Conservation (phyloP, 176 grass and related monocot species). For the Leersia perrieri region DNA sequence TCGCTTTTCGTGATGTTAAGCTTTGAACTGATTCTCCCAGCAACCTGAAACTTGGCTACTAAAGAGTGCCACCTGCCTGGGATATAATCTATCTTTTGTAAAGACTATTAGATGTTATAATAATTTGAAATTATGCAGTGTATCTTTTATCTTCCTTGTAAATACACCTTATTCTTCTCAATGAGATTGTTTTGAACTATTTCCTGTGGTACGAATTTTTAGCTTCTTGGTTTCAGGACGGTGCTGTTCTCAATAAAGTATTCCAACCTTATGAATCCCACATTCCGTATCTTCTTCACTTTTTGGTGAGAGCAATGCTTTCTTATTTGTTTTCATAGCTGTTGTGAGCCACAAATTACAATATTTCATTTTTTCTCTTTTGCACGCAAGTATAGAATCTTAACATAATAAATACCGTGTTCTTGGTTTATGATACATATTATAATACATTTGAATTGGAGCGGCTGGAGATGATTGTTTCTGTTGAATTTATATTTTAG, state of each 20-base stretch:
- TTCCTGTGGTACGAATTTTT: slow-evolving; percentile 25
- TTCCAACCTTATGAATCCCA: slow-evolving; percentile 94
- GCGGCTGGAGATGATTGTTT: slow-evolving; percentile 9
- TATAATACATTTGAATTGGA: slow-evolving; percentile 6
- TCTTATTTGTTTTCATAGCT: slow-evolving; percentile 10
- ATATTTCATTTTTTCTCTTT: slow-evolving; percentile 14
- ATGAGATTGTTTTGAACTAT: slow-evolving; percentile 19
- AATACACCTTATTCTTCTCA: background rate
- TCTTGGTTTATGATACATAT: background rate
- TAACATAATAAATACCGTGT: background rate
- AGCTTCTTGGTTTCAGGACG: slow-evolving; percentile 56
- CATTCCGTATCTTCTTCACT: slow-evolving; percentile 98
- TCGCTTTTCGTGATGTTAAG: slow-evolving; percentile 9
- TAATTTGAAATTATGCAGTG: background rate
- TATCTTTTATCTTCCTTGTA: slow-evolving; percentile 13
- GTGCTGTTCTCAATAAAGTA: slow-evolving; percentile 69
- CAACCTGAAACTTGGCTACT: background rate
- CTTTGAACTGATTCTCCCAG: background rate
- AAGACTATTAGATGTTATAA: background rate
- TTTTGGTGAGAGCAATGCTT: slow-evolving; percentile 68
- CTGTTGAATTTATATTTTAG: slow-evolving; percentile 52
- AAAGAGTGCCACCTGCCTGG: background rate
- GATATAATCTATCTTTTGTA: slow-evolving; percentile 7
- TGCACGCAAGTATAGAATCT: slow-evolving; percentile 8
- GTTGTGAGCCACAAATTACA: slow-evolving; percentile 16